These are phyloP conservation scores for Russula emetica DNA, from an alignment of 768 basidiomycete species.

Conservation along the genomic window DNA sequence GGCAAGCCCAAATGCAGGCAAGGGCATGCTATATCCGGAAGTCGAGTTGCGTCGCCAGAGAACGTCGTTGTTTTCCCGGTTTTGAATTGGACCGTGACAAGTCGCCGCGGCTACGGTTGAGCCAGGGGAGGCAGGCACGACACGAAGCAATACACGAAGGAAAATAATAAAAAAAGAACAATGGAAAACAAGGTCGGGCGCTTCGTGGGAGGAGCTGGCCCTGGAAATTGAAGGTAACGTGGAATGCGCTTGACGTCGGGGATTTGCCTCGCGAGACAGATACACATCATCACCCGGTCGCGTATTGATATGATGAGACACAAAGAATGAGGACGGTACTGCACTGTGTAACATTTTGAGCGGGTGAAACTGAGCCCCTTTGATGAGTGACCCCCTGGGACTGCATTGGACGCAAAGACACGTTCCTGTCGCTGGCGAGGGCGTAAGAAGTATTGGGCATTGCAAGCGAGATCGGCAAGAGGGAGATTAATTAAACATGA, in stretches of 20 bases:
- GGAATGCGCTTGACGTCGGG: background rate
- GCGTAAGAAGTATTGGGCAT: background rate
- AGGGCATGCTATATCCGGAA: conserved; percentile 10
- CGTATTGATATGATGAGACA: background rate
- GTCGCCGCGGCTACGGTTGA: background rate
- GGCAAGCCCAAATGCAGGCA: conserved; percentile 13
- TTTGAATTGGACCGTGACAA: background rate
- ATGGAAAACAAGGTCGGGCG: background rate
- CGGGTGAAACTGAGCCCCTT: background rate
- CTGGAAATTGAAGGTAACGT: background rate
- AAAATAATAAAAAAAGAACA: background rate
- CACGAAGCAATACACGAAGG: background rate
- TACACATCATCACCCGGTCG: background rate
- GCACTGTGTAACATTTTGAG: background rate
- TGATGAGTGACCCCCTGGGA: background rate
- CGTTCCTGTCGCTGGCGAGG: background rate
- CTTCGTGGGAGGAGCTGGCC: background rate
- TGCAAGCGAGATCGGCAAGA: conserved; percentile 18
- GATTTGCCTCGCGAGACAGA: background rate
- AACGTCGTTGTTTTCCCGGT: background rate
- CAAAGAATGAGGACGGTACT: background rate
- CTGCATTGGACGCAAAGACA: background rate
- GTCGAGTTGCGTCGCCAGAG: background rate
- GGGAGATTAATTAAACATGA: conserved; percentile 24
- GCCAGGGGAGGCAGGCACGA: background rate